These are phyloP conservation scores for Alloteropsis angusta DNA, from an alignment of 202 grass and related monocot species.

Conservation along the genomic window DNA sequence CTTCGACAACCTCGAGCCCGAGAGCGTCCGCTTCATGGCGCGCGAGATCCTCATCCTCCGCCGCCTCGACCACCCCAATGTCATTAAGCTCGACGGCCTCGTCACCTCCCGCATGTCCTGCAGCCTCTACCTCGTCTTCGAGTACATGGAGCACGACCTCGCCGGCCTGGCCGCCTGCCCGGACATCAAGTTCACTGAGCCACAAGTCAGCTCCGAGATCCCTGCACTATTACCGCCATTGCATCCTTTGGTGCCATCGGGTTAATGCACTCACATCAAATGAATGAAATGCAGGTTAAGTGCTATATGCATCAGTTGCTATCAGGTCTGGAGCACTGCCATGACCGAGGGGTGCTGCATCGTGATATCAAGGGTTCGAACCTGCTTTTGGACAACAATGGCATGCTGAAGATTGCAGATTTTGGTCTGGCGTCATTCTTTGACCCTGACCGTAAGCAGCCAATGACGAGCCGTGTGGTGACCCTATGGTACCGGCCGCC, in stretches of 20 bases:
- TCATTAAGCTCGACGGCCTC: conserved; percentile 70
- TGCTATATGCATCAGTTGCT: conserved; percentile 75
- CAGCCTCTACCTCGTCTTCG: conserved; percentile 84
- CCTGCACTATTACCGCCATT: not conserved
- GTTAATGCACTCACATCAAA: not conserved
- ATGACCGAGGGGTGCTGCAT: conserved; percentile 63
- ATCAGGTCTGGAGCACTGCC: conserved; percentile 70
- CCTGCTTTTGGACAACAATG: conserved; percentile 74
- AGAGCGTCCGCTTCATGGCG: conserved; percentile 89
- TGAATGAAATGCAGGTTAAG: conserved; percentile 52
- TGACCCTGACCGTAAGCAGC: conserved; percentile 63
- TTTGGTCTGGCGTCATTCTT: conserved; percentile 73
- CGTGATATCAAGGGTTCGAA: conserved; percentile 88
- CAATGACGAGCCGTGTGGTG: conserved; percentile 83
- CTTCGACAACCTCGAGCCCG: conserved; percentile 90
- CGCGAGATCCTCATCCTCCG: conserved; percentile 85
- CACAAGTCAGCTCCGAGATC: conserved; percentile 47
- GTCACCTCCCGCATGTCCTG: conserved; percentile 90
- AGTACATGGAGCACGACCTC: conserved; percentile 93
- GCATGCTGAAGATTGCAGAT: conserved; percentile 75
- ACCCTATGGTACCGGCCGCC: conserved; percentile 89
- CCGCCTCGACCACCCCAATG: conserved; percentile 71
- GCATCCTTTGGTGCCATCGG: not conserved
- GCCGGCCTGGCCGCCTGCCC: conserved; percentile 69
- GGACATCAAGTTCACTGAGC: conserved; percentile 83